Evolutionary conservation across 306 rosid species (phyloP).

Genomic region (Canavalia gladiata): DNA sequence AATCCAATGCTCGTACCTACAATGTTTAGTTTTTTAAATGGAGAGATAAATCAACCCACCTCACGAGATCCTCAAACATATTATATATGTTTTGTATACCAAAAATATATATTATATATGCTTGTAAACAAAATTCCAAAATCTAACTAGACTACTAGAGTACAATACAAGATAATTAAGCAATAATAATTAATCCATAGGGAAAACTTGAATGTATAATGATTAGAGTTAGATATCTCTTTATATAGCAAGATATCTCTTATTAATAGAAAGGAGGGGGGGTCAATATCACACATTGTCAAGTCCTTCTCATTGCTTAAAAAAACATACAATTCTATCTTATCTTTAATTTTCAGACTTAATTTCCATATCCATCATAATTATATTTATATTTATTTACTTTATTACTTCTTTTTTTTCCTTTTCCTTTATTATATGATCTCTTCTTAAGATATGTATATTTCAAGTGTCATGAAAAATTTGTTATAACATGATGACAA

Average conservation of each 20-base stretch:
- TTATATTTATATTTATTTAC: background rate
- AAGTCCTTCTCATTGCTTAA: conserved; percentile 15
- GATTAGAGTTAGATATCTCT: conserved; percentile 10
- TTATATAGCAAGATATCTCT: too few relatives aligned
- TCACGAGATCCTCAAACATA: background rate
- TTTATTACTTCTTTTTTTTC: background rate
- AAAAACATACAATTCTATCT: background rate
- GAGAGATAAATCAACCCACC: background rate
- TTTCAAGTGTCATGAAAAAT: conserved; percentile 4
- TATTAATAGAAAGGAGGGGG: too few relatives aligned
- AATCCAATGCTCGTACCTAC: background rate
- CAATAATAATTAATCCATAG: background rate
- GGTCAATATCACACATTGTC: background rate
- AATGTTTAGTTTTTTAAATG: background rate
- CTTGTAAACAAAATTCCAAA: background rate
- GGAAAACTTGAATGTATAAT: background rate
- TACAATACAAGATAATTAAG: background rate
- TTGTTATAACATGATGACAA: conserved; percentile 2
- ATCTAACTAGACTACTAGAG: too few relatives aligned
- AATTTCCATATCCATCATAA: background rate
- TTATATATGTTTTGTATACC: background rate
- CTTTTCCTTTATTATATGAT: background rate
- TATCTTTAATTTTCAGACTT: background rate
- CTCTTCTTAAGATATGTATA: background rate
- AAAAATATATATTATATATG: background rate